Base-by-base conservation (phyloP, 257 asterid genomes). In the Sherardia arvensis region DNA sequence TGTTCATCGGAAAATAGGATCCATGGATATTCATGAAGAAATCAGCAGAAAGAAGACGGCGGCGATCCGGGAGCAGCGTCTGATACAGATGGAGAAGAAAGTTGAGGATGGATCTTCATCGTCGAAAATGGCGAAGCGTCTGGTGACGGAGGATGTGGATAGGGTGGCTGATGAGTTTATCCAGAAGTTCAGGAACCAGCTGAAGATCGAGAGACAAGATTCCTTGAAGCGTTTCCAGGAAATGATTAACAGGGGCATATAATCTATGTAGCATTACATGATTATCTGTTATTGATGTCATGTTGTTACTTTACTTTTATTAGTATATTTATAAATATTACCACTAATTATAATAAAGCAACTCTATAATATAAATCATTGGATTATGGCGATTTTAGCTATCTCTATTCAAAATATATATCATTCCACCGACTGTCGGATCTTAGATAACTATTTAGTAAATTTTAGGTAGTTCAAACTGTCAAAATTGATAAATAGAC, bases 131-230 rank as follows among this genome's bases (percentile, higher is more conserved):
- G 14, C 0, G 12, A 59, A 60, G 53, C 61, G 68, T 64, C 34
- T 67, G 28, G 66, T 43, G 14, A 53, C 55, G 9, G 81, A 80
- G 66, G 85, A 82, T 66, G 91, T 80, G 40, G 56, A 80, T 67
- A 67, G 64, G 47, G 45, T 66, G 63, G 86, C 82, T 4, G 82
- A 82, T 20, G 83, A 78, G 67, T 80, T 84, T 66, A 82, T 84
- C 74, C 71, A 65, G 54, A 74, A 71, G 22, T 82, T 82, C 76
- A 79, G 67, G 72, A 73, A 69, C 53, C 83, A 73, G 73, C 84
- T 84, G 28, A 74, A 51, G 69, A 47, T 77, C 30, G 84, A 79
- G 69, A 61, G 73, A n/a, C 62, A 81, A 33, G 77, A 77, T 34
- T 79, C 85, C 23, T 68, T 84, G 5, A 74, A 75, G 29, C 74